Conservation (phyloP, 257 asterid species). For the Penstemon barbatus region DNA sequence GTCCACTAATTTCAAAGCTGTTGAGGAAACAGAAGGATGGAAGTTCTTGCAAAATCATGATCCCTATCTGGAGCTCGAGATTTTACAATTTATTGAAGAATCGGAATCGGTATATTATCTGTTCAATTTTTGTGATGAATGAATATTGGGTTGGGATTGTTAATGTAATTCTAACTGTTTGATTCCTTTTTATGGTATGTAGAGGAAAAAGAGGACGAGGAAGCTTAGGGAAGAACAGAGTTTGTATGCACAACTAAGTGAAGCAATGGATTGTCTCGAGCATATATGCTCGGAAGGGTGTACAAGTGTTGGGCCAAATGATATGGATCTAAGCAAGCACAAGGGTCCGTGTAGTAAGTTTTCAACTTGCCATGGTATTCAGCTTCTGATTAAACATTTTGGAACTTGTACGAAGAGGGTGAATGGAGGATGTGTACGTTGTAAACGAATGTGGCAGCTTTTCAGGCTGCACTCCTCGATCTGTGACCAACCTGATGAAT, state of each 20-base stretch:
- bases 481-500: slow-evolving; percentile 67
- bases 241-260: slow-evolving; percentile 69
- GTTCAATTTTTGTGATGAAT: not conserved
- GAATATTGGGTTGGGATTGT: not conserved
- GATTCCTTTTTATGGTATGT: slow-evolving; percentile 8
- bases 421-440: slow-evolving; percentile 72
- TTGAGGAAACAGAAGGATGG: slow-evolving; percentile 90
- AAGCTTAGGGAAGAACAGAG: slow-evolving; percentile 59
- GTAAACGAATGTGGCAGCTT: slow-evolving; percentile 94
- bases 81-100: slow-evolving; percentile 78
- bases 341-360: slow-evolving; percentile 77
- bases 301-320: slow-evolving; percentile 67
- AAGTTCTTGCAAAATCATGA: slow-evolving; percentile 69
- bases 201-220: slow-evolving; percentile 70
- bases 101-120: slow-evolving; percentile 57
- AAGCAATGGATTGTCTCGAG: slow-evolving; percentile 88
- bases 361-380: slow-evolving; percentile 78
- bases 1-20: slow-evolving; percentile 51
- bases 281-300: slow-evolving; percentile 93
- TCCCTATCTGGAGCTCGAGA: slow-evolving; percentile 84
- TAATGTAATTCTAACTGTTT: slow-evolving; percentile 1
- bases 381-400: slow-evolving; percentile 75
- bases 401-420: slow-evolving; percentile 71
- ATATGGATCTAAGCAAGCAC: slow-evolving; percentile 53
- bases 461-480: slow-evolving; percentile 73